Evolutionary conservation across 2,329 filamentous ascomycete species (phyloP).

Genomic region (Talaromyces sp.): DNA sequence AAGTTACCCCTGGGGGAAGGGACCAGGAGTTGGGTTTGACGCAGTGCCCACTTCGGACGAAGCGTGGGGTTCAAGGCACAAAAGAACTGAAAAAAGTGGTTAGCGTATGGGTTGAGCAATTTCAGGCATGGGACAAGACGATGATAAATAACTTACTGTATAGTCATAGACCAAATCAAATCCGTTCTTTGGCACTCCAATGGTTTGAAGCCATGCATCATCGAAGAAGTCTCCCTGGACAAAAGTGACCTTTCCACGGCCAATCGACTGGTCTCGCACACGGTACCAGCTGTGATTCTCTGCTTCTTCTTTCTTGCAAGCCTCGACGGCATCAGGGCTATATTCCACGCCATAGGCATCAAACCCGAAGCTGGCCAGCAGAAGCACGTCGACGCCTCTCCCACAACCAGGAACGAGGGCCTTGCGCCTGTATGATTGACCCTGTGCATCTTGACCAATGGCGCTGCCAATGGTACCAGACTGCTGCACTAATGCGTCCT

Average conservation of each 20-base stretch:
- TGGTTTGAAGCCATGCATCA: conserved; percentile 44
- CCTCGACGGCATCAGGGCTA: conserved; percentile 53
- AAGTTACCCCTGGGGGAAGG: conserved; percentile 52
- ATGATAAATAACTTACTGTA: conserved; percentile 49
- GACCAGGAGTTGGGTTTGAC: conserved; percentile 58
- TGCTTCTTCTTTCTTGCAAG: conserved; percentile 39
- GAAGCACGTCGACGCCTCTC: conserved; percentile 75
- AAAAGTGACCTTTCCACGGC: conserved; percentile 44
- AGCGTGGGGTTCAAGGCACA: conserved; percentile 60
- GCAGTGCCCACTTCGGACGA: conserved; percentile 60
- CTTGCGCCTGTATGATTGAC: conserved; percentile 44
- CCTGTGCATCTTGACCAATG: conserved; percentile 26
- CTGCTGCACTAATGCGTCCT: conserved; percentile 53
- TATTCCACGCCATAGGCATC: conserved; percentile 76
- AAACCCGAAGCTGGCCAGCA: conserved; percentile 74
- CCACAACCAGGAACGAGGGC: conserved; percentile 83
- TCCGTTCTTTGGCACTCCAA: conserved; percentile 34
- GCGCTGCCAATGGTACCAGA: conserved; percentile 41
- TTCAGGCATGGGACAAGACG: too few relatives aligned
- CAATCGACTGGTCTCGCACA: conserved; percentile 36
- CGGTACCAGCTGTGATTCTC: conserved; percentile 39
- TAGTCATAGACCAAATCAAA: conserved; percentile 64
- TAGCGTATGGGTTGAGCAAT: conserved; percentile 4
- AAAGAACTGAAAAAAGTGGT: conserved; percentile 55
- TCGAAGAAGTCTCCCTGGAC: conserved; percentile 50